Conservation (phyloP, 169 alveolate species). For the Plasmodium yoelii region DNA sequence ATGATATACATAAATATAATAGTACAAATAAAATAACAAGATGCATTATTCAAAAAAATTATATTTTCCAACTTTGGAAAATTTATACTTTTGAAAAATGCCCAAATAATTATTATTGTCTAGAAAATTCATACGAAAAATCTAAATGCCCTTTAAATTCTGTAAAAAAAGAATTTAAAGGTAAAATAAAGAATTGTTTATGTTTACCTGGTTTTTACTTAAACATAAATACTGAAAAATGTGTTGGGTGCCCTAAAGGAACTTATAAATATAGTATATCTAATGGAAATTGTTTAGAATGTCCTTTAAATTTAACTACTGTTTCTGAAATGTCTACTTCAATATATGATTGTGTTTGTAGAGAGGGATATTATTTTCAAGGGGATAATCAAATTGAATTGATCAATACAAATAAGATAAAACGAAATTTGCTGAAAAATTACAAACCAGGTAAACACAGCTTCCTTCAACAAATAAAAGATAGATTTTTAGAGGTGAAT, state of each 20-base stretch:
- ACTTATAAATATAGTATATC: conserved; percentile 81
- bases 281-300: conserved; percentile 77
- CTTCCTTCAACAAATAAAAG: background rate
- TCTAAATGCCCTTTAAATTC: conserved; percentile 83
- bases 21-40: conserved; percentile 17
- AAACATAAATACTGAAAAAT: conserved; percentile 28
- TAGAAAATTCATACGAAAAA: conserved; percentile 27
- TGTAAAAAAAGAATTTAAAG: conserved; percentile 76
- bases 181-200: conserved; percentile 77
- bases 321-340: conserved; percentile 76
- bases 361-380: conserved; percentile 81
- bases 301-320: conserved; percentile 83
- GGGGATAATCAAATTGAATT: conserved; percentile 12
- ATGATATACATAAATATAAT: conserved; percentile 29
- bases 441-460: background rate
- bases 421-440: conserved; percentile 3
- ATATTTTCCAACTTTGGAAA: conserved; percentile 41
- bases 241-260: conserved; percentile 82
- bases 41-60: conserved; percentile 35
- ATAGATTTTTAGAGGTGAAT: background rate
- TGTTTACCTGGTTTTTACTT: conserved; percentile 84
- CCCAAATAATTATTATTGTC: conserved; percentile 81
- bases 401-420: conserved; percentile 3
- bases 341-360: conserved; percentile 84
- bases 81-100: conserved; percentile 70